Evolutionary conservation across 2,329 filamentous ascomycete genomes (phyloP), one percentile per base, ranked within the genome.

Genomic region (Thyridium curvatum): DNA sequence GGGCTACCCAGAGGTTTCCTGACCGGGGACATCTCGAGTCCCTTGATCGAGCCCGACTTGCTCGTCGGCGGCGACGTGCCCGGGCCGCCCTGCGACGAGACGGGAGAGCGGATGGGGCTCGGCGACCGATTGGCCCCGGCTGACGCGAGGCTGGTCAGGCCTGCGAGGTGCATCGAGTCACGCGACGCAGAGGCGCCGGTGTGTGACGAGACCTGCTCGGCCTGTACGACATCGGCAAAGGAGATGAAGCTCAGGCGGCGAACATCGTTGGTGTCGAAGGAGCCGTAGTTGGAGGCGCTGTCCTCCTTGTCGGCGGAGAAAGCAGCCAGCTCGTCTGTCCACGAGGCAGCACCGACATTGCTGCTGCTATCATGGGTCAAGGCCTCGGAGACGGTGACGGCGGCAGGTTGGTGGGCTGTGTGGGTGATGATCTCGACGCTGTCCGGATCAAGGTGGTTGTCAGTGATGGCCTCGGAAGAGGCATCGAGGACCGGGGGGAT

Each of bases 391-490:
- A 91, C 82, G 1, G 79, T 74, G 10, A 81, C 71, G 2, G 79
- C 72, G 12, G 87, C 89, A 18, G 87, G 83, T 54, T 91, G 88
- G 59, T 96, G 90, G 17, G 81, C 80, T 26, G 78, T 74, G 58
- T 94, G 89, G 35, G 86, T 96, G 34, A 96, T 78, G 56, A 97
- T 96, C 66, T 96, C 89, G 39, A 97, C 90, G 17, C 82, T 78
- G 58, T 96, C 89, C 4, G 89, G 88, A 58, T 93, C 84, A 37
- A 96, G 73, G 41, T 82, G 81, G 49, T 79, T 71, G 61, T 95
- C 88, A 12, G 91, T 96, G 53, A 97, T 95, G 41, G 90, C 89
- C 52, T 90, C 79, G 32, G 89, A 94, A 3, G 88, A 91, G 37
- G 91, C 91, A 58, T 95, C 88, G 35, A 97, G 72, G 12, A 94